phyloP scores from a whole-genome alignment of 257 asterid species.

The Solanum microdontum region DNA sequence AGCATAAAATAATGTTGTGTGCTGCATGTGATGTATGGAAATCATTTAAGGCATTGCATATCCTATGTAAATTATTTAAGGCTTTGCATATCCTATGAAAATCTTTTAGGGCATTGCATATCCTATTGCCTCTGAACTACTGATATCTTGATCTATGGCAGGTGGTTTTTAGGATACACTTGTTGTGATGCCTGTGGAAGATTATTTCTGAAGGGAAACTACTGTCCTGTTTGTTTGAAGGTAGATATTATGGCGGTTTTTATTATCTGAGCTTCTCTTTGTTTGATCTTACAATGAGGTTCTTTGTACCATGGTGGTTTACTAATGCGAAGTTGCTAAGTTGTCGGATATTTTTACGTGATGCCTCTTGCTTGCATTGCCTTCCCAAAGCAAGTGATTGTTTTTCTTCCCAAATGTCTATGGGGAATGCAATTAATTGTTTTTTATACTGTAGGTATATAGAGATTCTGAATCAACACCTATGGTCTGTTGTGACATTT shows the following conservation, averaged over 20 bases:
- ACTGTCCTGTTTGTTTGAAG: slow-evolving; percentile 95
- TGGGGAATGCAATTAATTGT: slow-evolving; percentile 5
- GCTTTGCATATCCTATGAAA: not conserved
- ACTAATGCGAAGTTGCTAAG: not conserved
- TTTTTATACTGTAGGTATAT: slow-evolving; percentile 52
- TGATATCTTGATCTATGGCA: slow-evolving; percentile 17
- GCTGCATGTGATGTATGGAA: not conserved
- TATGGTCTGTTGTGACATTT: slow-evolving; percentile 95
- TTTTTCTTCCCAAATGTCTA: not conserved
- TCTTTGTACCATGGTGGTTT: not conserved
- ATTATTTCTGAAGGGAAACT: slow-evolving; percentile 85
- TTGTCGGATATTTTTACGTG: not conserved
- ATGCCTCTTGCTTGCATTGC: not conserved
- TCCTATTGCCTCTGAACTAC: not conserved
- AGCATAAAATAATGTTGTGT: not conserved
- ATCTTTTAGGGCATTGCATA: not conserved
- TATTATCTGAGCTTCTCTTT: not conserved
- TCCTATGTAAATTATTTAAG: not conserved
- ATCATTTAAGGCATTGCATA: not conserved
- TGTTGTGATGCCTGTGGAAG: slow-evolving; percentile 99
- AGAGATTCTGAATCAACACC: slow-evolving; percentile 99
- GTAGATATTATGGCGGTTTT: slow-evolving; percentile 16
- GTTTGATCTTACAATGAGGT: not conserved
- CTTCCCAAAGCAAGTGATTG: not conserved
- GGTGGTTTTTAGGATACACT: slow-evolving; percentile 98